These are phyloP conservation scores for Sugiyamaella pinicola DNA, from an alignment of 1,139 yeast genomes.

Conservation along the genomic window DNA sequence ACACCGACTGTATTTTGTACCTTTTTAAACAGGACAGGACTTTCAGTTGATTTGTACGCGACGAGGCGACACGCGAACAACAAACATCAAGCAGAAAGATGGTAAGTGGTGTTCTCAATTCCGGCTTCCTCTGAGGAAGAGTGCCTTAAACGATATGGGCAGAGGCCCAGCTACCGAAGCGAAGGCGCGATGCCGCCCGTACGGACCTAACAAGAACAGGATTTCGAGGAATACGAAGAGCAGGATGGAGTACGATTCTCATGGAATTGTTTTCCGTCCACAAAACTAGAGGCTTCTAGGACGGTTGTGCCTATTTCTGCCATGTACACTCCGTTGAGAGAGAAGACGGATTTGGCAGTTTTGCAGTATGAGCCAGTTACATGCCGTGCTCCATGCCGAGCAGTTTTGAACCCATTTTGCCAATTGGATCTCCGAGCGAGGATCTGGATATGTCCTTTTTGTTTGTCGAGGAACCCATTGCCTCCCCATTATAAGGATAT, in stretches of 20 bases:
- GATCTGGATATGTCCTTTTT: slow-evolving; percentile 88
- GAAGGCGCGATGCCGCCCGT: too few species aligned
- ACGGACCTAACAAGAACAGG: slow-evolving; percentile 41
- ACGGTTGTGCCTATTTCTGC: slow-evolving; percentile 96
- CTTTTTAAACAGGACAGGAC: neutral
- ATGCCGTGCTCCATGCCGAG: slow-evolving; percentile 83
- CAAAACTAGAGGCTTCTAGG: slow-evolving; percentile 86
- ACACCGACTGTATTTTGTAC: neutral
- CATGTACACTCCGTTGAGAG: slow-evolving; percentile 86
- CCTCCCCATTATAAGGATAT: slow-evolving; percentile 90
- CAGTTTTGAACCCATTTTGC: slow-evolving; percentile 82
- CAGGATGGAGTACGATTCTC: slow-evolving; percentile 85
- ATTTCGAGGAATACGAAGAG: slow-evolving; percentile 86
- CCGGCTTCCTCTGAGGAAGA: too few species aligned
- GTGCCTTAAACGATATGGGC: neutral
- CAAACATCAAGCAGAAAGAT: slow-evolving; percentile 1
- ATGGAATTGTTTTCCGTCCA: slow-evolving; percentile 89
- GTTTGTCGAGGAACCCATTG: slow-evolving; percentile 79
- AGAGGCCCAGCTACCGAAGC: neutral
- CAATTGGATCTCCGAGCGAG: slow-evolving; percentile 79
- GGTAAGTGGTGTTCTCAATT: neutral
- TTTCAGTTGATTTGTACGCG: neutral
- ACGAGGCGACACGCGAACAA: neutral
- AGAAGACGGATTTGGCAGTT: slow-evolving; percentile 73
- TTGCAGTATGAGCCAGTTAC: slow-evolving; percentile 89